These are phyloP conservation scores for Phanerochaete sordida DNA, from an alignment of 768 basidiomycete species.

Conservation along the genomic window DNA sequence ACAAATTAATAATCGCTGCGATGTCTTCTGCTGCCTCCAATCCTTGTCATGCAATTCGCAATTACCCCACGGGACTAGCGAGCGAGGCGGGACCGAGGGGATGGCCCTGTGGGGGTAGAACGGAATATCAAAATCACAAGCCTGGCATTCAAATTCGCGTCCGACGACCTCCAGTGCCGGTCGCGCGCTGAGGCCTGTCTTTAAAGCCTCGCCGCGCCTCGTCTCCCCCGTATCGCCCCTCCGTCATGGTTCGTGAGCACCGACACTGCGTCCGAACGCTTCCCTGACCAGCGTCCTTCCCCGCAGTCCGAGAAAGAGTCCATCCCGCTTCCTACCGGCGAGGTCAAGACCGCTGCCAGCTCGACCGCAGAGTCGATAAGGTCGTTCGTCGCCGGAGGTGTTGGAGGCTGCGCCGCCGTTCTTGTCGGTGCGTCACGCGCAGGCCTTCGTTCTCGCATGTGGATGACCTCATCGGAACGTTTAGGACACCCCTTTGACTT, in stretches of 20 bases:
- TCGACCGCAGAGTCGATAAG: constrained; percentile 50
- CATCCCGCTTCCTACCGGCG: constrained; percentile 14
- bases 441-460: background rate
- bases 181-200: background rate
- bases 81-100: background rate
- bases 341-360: constrained; percentile 10
- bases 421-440: constrained; percentile 69
- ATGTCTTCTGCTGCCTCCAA: background rate
- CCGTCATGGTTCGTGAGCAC: constrained; percentile 4
- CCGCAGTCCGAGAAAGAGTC: constrained; percentile 18
- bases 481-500: constrained; percentile 96
- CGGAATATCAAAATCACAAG: constrained; percentile 14
- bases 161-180: background rate
- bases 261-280: background rate
- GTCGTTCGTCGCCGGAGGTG: constrained; percentile 91
- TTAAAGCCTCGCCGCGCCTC: background rate
- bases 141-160: constrained; percentile 9
- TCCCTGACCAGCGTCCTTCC: background rate
- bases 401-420: constrained; percentile 85
- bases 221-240: background rate
- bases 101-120: constrained; percentile 7
- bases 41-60: background rate
- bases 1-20: background rate
- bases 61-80: background rate
- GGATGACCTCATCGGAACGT: background rate